phyloP scores from a whole-genome alignment of 306 rosid species.

The cucumber (Cucumis sativus) region Cucumber_9930_V3 NC_026657.2:29429001-29429500 shows the following conservation, averaged over 20 bases:
- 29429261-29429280: constrained; percentile 86
- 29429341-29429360: constrained; percentile 18
- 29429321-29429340: neutral
- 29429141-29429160: constrained; percentile 23
- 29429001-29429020: constrained; percentile 45
- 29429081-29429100: constrained; percentile 12
- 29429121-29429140: constrained; percentile 99
- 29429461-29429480: neutral
- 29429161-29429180: neutral
- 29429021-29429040: constrained; percentile 67
- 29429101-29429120: constrained; percentile 45
- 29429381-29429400: constrained; percentile 16
- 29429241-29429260: constrained; percentile 41
- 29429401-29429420: constrained; percentile 85
- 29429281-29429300: constrained; percentile 59
- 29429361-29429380: constrained; percentile 32
- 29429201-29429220: neutral
- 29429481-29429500: constrained; percentile 15
- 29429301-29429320: neutral
- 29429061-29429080: constrained; percentile 12
- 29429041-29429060: constrained; percentile 21
- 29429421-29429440: constrained; percentile 31
- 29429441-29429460: constrained; percentile 27
- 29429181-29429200: neutral
- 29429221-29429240: neutral